Evolutionary conservation across 139 green algal species (phyloP).

Genomic region (Micractinium sp.): DNA sequence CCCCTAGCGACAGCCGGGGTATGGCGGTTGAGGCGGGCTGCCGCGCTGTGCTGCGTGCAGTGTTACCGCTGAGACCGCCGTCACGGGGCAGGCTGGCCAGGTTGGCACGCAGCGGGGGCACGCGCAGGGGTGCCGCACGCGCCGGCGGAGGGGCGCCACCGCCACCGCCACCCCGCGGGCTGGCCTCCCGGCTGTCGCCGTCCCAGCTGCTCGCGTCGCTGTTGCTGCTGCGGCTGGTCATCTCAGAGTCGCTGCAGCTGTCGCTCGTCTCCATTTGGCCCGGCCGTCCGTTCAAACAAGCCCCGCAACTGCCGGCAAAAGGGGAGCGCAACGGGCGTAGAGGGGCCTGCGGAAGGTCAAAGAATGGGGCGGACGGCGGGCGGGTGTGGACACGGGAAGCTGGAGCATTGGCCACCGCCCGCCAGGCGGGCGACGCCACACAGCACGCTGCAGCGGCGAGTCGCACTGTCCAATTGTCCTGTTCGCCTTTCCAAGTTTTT

Average conservation of each 20-base stretch:
- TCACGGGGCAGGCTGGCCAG: neutral
- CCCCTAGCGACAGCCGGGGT: neutral
- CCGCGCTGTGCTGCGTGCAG: neutral
- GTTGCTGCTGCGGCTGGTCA: neutral
- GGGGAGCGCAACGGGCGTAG: too few species aligned
- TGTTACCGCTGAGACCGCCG: neutral
- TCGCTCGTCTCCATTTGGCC: neutral
- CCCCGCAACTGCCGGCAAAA: neutral
- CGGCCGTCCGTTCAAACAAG: neutral
- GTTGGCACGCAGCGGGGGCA: conserved; percentile 2
- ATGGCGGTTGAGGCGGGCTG: neutral
- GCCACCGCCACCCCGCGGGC: neutral
- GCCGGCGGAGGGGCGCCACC: neutral
- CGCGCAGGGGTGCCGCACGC: neutral
- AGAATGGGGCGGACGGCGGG: too few species aligned
- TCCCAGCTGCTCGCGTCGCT: neutral
- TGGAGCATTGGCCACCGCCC: too few species aligned
- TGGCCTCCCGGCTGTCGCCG: neutral
- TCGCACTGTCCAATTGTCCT: too few species aligned
- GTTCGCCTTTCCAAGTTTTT: too few species aligned
- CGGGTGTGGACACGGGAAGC: too few species aligned
- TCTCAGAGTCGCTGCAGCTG: neutral
- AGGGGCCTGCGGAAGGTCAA: too few species aligned
- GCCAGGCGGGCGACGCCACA: too few species aligned
- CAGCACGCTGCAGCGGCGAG: too few species aligned